Base-by-base conservation (phyloP, 495 filamentous ascomycete genomes). In the Bacidia gigantensis region DNA sequence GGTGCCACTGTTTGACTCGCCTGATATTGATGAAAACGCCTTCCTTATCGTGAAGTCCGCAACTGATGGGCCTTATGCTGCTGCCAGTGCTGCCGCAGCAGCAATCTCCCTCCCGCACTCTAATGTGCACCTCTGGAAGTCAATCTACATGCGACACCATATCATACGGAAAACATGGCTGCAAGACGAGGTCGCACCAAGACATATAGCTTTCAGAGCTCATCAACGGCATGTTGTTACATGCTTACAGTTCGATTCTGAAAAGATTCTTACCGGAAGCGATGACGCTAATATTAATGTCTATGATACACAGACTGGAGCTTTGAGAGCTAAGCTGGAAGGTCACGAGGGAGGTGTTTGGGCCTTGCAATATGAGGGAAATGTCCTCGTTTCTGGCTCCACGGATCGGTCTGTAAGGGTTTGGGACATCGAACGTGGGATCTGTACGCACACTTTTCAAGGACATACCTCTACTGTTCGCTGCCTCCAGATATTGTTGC, bases 261-360 rank as follows among this genome's bases (percentile, higher is more conserved):
- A 97, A 69, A 97, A 97, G 67, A 95, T 99, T 51, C 72, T 99
- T 53, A 99, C 93, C 11, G 92, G 92, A 25, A 96, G 89, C 58
- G 92, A 99, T 66, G 92, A 99, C 64, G 94, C 89, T 10, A 84
- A 95, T 54, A 99, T 99, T 63, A 88, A 97, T 62, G 90, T 99
- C 40, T 99, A 97, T 64, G 89, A 97, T 61, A 99, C 92, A 11
- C 90, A 89, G 65, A 97, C 89, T 3, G 92, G 92, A 51, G 84
- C 83, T 51, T 67, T 94, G 47, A 79, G 86, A 53, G 84, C 78
- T 49, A 86, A 80, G 35, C 76, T 99, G 3, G 82, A 85, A 62
- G 92, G 92, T 18, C 92, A 99, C 62, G 93, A 99, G 60, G 92
- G 92, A 42, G 92, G 92, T 42, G 92, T 99, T 3, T 99, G 92